Conservation (phyloP, 1,284 basidiomycete genomes). For the Cryptococcus sp. region DNA sequence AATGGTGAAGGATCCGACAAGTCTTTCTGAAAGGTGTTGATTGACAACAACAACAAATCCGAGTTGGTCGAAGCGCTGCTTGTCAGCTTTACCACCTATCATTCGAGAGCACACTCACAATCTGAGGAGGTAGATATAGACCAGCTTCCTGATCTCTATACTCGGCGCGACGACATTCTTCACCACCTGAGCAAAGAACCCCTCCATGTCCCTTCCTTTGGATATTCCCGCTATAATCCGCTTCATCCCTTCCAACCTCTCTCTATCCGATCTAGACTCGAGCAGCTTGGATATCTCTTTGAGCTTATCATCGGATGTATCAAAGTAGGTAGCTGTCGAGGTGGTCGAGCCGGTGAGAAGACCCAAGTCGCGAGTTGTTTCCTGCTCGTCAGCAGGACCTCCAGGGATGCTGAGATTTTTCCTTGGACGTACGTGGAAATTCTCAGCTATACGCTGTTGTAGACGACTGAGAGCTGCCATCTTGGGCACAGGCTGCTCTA, state of each 20-base stretch:
- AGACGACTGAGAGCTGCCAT: constrained; percentile 45
- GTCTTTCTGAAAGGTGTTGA: constrained; percentile 99
- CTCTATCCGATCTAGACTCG: constrained; percentile 75
- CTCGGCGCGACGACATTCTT: constrained; percentile 87
- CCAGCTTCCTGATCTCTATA: constrained; percentile 91
- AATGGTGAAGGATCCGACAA: constrained; percentile 85
- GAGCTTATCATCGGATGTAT: constrained; percentile 45
- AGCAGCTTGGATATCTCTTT: constrained; percentile 70
- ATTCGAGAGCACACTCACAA: constrained; percentile 53
- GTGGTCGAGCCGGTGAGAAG: constrained; percentile 34
- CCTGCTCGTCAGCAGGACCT: constrained; percentile 13
- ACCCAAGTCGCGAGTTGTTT: constrained; percentile 45
- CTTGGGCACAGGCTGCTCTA: not conserved
- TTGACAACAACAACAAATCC: constrained; percentile 89
- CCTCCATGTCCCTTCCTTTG: constrained; percentile 83
- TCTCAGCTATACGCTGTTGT: constrained; percentile 46
- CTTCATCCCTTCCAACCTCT: constrained; percentile 90
- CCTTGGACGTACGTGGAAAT: constrained; percentile 40
- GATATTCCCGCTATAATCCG: constrained; percentile 88
- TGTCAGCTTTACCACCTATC: not conserved
- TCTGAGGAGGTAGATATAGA: constrained; percentile 92
- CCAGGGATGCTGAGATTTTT: too few species aligned
- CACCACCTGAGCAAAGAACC: constrained; percentile 89
- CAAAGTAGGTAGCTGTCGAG: constrained; percentile 42
- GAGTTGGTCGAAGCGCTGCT: constrained; percentile 75